phyloP scores from a whole-genome alignment of 495 filamentous ascomycete genomes.

The Hypoxylon cercidicola region DNA sequence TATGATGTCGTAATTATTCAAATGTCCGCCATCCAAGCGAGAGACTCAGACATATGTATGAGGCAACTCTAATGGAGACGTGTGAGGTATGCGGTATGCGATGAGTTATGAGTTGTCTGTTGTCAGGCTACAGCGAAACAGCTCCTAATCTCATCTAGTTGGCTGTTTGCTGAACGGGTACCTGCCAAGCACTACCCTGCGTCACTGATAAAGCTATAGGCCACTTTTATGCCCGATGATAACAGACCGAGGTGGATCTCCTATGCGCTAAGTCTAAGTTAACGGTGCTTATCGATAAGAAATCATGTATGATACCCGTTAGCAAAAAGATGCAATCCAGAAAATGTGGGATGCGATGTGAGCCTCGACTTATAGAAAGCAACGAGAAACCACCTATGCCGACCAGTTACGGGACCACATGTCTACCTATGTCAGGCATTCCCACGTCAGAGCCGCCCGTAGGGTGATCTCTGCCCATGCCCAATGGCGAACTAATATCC shows the following conservation, averaged over 20 bases:
- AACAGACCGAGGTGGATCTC: neutral
- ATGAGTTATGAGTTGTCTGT: constrained; percentile 29
- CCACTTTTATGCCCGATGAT: neutral
- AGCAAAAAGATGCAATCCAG: constrained; percentile 7
- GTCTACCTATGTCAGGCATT: constrained; percentile 47
- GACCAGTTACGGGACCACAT: constrained; percentile 40
- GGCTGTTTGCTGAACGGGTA: constrained; percentile 27
- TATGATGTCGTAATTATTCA: constrained; percentile 3
- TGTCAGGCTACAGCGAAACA: neutral
- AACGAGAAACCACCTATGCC: constrained; percentile 12
- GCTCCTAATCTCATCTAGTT: neutral
- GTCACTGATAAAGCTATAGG: constrained; percentile 23
- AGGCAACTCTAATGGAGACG: constrained; percentile 7
- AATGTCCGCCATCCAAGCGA: constrained; percentile 23
- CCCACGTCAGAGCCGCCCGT: constrained; percentile 40
- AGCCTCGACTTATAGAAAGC: neutral
- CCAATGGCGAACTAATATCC: constrained; percentile 22
- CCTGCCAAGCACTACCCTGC: constrained; percentile 39
- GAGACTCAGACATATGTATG: constrained; percentile 11
- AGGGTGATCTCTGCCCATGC: constrained; percentile 38
- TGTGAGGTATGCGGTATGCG: neutral
- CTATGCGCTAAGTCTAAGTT: neutral
- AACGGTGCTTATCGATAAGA: constrained; percentile 30
- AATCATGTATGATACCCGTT: no score
- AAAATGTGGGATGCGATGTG: neutral